Evolutionary conservation across 768 basidiomycete genomes (phyloP).

Genomic region (Exidia glandulosa): DNA sequence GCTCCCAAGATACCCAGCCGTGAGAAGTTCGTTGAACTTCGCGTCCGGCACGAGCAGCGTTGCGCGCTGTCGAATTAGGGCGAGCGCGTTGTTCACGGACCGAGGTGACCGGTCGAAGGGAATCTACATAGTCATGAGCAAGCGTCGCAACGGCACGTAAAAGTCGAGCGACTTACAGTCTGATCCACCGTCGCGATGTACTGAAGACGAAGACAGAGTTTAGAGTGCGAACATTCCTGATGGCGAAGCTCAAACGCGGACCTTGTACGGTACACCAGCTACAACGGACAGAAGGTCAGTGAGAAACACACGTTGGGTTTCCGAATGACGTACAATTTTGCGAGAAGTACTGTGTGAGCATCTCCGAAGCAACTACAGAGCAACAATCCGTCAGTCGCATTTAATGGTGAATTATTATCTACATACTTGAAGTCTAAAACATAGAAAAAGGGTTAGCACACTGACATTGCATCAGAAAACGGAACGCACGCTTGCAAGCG

Average conservation of each 20-base stretch:
- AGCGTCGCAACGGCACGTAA: not conserved
- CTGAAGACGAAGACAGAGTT: not conserved
- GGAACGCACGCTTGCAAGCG: not conserved
- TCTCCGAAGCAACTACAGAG: not conserved
- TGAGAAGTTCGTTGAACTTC: not conserved
- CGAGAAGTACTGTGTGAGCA: not conserved
- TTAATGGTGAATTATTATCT: not conserved
- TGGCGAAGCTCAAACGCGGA: too few species aligned
- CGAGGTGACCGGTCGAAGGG: not conserved
- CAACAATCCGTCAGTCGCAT: not conserved
- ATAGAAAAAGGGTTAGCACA: not conserved
- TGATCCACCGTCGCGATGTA: not conserved
- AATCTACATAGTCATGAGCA: not conserved
- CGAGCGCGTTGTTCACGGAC: not conserved
- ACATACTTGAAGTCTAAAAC: not conserved
- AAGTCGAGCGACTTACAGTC: not conserved
- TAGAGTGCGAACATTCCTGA: not conserved
- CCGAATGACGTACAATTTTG: not conserved
- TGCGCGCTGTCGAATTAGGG: not conserved
- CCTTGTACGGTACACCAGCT: not conserved
- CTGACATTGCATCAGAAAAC: not conserved
- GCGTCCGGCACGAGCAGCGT: not conserved
- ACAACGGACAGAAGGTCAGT: not conserved
- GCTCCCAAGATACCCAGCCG: not conserved
- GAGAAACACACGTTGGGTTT: not conserved